Conservation (phyloP, 2,329 filamentous ascomycete species). For the Proliferodiscus dingleyae region DNA sequence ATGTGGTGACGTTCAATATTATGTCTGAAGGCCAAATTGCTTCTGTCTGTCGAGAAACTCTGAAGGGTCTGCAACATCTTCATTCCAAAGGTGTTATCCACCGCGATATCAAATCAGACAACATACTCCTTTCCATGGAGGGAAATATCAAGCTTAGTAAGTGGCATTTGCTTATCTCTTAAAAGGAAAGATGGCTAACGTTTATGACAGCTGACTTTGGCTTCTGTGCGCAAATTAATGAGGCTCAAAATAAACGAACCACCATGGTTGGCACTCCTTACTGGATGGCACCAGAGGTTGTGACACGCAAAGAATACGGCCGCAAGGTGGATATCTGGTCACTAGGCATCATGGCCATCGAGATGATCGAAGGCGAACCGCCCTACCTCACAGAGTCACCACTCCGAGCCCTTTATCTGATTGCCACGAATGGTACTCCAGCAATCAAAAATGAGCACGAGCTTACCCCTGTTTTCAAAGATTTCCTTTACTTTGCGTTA, state of each 20-base stretch:
- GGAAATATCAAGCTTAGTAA: constrained; percentile 96
- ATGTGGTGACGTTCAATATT: constrained; percentile 98
- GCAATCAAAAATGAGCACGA: constrained; percentile 89
- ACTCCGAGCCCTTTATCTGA: constrained; percentile 86
- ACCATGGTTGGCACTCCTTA: constrained; percentile 99
- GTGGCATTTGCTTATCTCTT: constrained; percentile 28
- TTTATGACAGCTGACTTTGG: constrained; percentile 77
- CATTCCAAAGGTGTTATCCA: constrained; percentile 98
- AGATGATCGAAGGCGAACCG: constrained; percentile 99
- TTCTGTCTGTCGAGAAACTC: constrained; percentile 87
- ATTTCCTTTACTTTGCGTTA: constrained; percentile 88
- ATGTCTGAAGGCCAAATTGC: constrained; percentile 98
- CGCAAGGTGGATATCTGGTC: constrained; percentile 99
- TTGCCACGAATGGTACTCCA: constrained; percentile 94
- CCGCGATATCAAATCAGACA: constrained; percentile 98
- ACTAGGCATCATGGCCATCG: constrained; percentile 97
- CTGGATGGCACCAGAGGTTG: constrained; percentile 99
- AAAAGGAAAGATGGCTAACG: constrained; percentile 30
- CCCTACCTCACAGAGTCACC: constrained; percentile 95
- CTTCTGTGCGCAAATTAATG: constrained; percentile 97
- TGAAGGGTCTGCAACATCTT: constrained; percentile 87
- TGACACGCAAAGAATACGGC: constrained; percentile 95
- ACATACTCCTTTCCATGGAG: constrained; percentile 88
- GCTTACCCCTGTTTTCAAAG: constrained; percentile 74
- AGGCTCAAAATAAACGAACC: constrained; percentile 92